phyloP scores from a whole-genome alignment of 371 early-diverging fungal species.

The Rhizopus delemar region DNA sequence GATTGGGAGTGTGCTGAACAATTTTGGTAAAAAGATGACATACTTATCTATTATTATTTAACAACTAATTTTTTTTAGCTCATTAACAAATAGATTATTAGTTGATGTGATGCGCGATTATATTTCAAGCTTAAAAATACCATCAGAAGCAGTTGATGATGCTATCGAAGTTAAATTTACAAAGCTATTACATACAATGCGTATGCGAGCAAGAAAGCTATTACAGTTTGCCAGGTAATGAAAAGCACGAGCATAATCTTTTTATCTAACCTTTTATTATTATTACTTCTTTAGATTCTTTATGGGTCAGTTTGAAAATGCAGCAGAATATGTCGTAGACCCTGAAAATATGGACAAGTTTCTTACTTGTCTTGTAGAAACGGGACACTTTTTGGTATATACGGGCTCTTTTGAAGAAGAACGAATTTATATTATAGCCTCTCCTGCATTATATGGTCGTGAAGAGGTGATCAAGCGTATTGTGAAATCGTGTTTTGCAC shows the following conservation, averaged over 20 bases:
- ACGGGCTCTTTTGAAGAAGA: constrained; percentile 67
- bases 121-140: constrained; percentile 44
- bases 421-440: constrained; percentile 65
- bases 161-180: constrained; percentile 62
- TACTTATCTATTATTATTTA: neutral
- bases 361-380: constrained; percentile 60
- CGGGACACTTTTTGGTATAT: constrained; percentile 70
- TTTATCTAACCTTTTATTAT: neutral
- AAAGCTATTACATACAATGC: constrained; percentile 64
- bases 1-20: constrained; percentile 76
- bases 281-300: constrained; percentile 47
- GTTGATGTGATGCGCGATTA: constrained; percentile 53
- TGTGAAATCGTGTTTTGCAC: constrained; percentile 39
- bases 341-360: constrained; percentile 51
- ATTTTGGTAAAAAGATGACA: constrained; percentile 59
- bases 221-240: constrained; percentile 62
- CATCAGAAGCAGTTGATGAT: constrained; percentile 42
- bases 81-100: constrained; percentile 50
- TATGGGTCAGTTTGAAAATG: constrained; percentile 70
- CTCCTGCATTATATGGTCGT: constrained; percentile 44
- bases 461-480: constrained; percentile 39
- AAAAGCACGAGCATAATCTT: neutral
- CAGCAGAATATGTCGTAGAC: constrained; percentile 72
- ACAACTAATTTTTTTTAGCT: constrained; percentile 27
- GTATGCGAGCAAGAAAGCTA: constrained; percentile 65